Percentiles rank a stretch among this genome's conserved stretches.
phyloP scores from a whole-genome alignment of 2,329 filamentous ascomycete genomes.

The Claviceps capensis region DNA sequence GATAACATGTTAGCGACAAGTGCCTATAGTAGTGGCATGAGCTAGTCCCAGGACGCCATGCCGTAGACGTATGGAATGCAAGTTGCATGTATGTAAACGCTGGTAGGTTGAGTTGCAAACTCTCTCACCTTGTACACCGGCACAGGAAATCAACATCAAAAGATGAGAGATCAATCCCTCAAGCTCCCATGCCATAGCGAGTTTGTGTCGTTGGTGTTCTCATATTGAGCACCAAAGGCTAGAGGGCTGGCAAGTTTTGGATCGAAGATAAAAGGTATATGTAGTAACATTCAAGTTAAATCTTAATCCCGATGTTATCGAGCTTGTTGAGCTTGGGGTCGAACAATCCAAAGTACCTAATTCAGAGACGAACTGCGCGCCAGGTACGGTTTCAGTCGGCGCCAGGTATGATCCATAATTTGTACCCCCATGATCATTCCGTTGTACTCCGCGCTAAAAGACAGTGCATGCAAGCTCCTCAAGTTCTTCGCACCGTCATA shows the following conservation, averaged over 20 bases:
- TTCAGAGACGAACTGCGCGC: no score
- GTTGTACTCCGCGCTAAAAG: no score
- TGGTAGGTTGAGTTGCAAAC: no score
- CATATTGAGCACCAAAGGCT: constrained; percentile 12
- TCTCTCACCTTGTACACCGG: constrained; percentile 23
- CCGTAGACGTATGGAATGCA: neutral
- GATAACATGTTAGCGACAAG: neutral
- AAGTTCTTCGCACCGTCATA: no score
- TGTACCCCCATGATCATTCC: no score
- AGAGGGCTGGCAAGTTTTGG: neutral
- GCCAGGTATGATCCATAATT: no score
- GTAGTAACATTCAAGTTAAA: neutral
- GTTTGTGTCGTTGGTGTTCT: constrained; percentile 4
- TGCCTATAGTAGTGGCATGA: neutral
- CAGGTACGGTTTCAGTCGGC: no score
- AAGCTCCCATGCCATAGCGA: constrained; percentile 23
- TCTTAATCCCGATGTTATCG: neutral
- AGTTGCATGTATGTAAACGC: neutral
- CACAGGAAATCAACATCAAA: constrained; percentile 23
- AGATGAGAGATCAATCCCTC: constrained; percentile 24
- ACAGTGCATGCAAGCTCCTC: no score
- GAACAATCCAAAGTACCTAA: no score
- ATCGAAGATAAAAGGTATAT: constrained; percentile 1
- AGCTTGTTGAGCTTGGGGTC: no score
- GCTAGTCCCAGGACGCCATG: neutral